phyloP scores from a whole-genome alignment of 176 grass and related monocot genomes.

The Carex myosuroides region DNA sequence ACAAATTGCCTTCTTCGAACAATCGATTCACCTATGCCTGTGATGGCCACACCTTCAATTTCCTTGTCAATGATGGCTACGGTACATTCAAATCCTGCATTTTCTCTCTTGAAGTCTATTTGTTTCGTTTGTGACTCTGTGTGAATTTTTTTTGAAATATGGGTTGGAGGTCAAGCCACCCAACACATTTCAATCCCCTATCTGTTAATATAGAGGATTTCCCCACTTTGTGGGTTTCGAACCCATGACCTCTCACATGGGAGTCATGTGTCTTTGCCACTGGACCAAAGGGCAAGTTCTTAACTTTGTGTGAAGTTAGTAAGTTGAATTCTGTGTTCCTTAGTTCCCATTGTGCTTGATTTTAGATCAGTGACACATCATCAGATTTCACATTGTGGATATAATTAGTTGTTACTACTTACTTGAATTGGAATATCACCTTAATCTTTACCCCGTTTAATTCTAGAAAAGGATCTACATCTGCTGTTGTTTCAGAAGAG shows the following conservation, averaged over 20 bases:
- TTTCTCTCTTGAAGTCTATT: not conserved
- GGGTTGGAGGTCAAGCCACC: too few species aligned
- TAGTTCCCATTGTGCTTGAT: not conserved
- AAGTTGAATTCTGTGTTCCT: not conserved
- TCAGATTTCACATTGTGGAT: not conserved
- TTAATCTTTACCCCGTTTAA: not conserved
- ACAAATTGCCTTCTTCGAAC: slow-evolving; percentile 60
- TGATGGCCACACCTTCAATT: slow-evolving; percentile 83
- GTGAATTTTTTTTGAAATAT: too few species aligned
- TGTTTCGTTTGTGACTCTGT: not conserved
- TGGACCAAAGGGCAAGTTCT: too few species aligned
- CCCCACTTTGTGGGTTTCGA: too few species aligned
- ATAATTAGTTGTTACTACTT: not conserved
- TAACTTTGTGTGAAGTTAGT: not conserved
- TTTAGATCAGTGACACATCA: not conserved
- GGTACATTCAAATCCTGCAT: slow-evolving; percentile 24
- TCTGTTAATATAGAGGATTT: too few species aligned
- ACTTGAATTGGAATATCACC: not conserved
- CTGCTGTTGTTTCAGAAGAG: not conserved
- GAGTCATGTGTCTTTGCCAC: too few species aligned
- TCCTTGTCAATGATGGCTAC: slow-evolving; percentile 75
- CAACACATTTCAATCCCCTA: too few species aligned
- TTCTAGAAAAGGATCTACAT: not conserved
- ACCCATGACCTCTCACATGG: too few species aligned
- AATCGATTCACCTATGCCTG: slow-evolving; percentile 77